A percentile compares a stretch with the other conserved stretches of the same genome.
Evolutionary conservation across 495 filamentous ascomycete species (phyloP).

Genomic region (Hyphodiscus hymeniophilus): DNA sequence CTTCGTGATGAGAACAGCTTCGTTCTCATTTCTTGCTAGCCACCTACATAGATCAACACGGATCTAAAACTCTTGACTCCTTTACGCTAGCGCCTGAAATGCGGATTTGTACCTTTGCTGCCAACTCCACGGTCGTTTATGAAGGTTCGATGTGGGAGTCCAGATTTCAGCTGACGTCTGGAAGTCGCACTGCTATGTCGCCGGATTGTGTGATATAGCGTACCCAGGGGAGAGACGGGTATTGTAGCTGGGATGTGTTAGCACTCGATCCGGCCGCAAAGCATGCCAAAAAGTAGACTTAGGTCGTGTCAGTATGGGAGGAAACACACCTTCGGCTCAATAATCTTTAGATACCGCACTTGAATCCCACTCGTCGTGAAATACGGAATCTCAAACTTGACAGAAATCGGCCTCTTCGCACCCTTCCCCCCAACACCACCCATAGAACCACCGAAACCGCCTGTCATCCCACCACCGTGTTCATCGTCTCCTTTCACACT

Average conservation of each 20-base stretch:
- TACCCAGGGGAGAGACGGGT: slow-evolving; percentile 97
- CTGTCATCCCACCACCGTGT: slow-evolving; percentile 91
- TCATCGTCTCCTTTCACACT: slow-evolving; percentile 96
- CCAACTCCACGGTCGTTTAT: neutral
- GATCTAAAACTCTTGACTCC: neutral
- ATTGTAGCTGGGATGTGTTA: slow-evolving; percentile 31
- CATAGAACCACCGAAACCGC: slow-evolving; percentile 94
- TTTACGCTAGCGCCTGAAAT: slow-evolving; percentile 1
- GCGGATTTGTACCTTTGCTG: neutral
- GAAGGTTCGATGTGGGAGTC: neutral
- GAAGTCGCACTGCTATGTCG: slow-evolving; percentile 87
- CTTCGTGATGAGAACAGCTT: too few relatives aligned
- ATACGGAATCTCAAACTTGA: slow-evolving; percentile 99
- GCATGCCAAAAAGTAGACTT: neutral
- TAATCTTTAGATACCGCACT: slow-evolving; percentile 98
- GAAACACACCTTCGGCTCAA: slow-evolving; percentile 86
- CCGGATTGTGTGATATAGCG: slow-evolving; percentile 96
- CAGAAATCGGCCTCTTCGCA: slow-evolving; percentile 86
- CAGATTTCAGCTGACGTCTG: slow-evolving; percentile 47
- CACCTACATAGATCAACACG: neutral
- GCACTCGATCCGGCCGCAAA: slow-evolving; percentile 19
- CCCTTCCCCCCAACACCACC: slow-evolving; percentile 73
- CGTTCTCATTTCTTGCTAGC: too few relatives aligned
- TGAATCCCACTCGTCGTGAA: slow-evolving; percentile 99
- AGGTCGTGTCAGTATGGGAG: too few relatives aligned